Base-by-base conservation (phyloP, 768 basidiomycete species). In the Collybia sordida region DNA sequence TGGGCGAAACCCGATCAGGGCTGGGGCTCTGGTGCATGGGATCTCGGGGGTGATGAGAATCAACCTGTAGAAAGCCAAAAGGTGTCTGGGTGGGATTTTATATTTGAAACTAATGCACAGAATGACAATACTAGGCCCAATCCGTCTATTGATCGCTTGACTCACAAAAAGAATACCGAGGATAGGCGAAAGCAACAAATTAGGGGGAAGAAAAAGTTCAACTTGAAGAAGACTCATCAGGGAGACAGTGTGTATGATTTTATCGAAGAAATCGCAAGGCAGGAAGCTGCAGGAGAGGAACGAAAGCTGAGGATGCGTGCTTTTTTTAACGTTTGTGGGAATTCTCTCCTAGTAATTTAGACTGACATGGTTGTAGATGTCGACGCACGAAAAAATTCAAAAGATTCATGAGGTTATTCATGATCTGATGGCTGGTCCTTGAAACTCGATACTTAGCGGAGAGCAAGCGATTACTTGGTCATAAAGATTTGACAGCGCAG, bases 381-480 rank as follows among this genome's bases (percentile, higher is more conserved):
- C 80, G 2, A 77, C 82, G 3, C 66, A 82, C 22, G 69, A 80
- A 36, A 83, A 84, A 55, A 55, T 84, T 1, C 56, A 69, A 47
- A 74, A 74, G 51, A 85, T 84, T 21, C 59, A 76, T 42, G 77
- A 79, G 53, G 64, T 77, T 6, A 72, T 83, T 51, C 67, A 64
- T 27, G 66, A 64, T 31, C 18, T 25, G n/a, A n/a, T n/a, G n/a
- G n/a, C n/a, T n/a, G n/a, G n/a, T n/a, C n/a, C n/a, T n/a, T n/a
- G n/a, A n/a, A n/a, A n/a, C n/a, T n/a, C n/a, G n/a, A n/a, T n/a
- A n/a, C n/a, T n/a, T n/a, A n/a, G n/a, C n/a, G n/a, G n/a, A n/a
- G n/a, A n/a, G n/a, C n/a, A n/a, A n/a, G n/a, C n/a, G n/a, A n/a
- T n/a, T n/a, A n/a, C n/a, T n/a, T n/a, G n/a, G n/a, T n/a, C n/a